Conservation (phyloP, 768 basidiomycete genomes). For the Phaeolepiota aurea region DNA sequence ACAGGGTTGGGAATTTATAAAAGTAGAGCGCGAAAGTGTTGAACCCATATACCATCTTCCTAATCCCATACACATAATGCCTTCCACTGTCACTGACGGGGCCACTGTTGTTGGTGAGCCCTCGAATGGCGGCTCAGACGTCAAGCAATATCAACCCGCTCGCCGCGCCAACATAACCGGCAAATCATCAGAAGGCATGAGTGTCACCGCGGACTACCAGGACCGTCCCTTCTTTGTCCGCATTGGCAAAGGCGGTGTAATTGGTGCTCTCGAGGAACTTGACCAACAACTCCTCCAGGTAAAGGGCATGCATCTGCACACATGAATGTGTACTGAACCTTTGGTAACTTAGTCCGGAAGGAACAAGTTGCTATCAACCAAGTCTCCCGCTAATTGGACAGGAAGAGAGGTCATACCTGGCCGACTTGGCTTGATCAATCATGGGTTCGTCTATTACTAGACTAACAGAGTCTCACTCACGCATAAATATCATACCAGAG, state of each 20-base stretch:
- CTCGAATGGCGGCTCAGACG: constrained; percentile 10
- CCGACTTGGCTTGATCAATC: constrained; percentile 65
- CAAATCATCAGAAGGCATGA: constrained; percentile 9
- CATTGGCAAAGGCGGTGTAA: constrained; percentile 59
- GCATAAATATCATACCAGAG: constrained; percentile 25
- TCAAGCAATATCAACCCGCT: background rate
- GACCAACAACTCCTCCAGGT: constrained; percentile 54
- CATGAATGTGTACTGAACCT: too few relatives aligned
- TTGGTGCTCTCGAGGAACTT: constrained; percentile 62
- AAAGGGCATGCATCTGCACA: too few relatives aligned
- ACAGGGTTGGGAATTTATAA: too few relatives aligned
- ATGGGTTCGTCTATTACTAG: constrained; percentile 29
- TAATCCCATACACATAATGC: constrained; percentile 15
- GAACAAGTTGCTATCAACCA: constrained; percentile 52
- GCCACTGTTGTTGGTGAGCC: constrained; percentile 36
- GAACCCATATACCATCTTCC: too few relatives aligned
- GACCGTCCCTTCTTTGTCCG: constrained; percentile 66
- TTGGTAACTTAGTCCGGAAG: constrained; percentile 49
- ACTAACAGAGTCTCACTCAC: background rate
- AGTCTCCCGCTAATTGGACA: constrained; percentile 62
- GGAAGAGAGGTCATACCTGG: constrained; percentile 70
- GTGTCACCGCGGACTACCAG: constrained; percentile 41
- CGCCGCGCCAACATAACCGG: background rate
- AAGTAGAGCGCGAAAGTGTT: too few relatives aligned
- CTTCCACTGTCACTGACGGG: constrained; percentile 32